Percentiles rank a stretch among this genome's conserved stretches.
These are phyloP conservation scores for Pittosporum tobira DNA, from an alignment of 129 eudicot species.

Conservation along the genomic window DNA sequence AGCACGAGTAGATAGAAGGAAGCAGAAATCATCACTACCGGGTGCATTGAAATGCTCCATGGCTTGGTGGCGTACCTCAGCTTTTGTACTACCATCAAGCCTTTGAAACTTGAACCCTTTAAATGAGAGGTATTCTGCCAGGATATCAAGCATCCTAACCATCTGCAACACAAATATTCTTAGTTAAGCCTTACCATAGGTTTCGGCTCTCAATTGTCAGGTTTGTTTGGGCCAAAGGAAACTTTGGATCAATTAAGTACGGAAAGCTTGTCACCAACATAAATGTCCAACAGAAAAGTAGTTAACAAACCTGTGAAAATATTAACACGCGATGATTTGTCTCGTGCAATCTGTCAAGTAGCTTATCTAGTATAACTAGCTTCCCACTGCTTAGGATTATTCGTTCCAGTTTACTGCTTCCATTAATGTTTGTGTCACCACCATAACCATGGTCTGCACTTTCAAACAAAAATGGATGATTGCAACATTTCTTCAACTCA, in stretches of 20 bases:
- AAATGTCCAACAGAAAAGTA: too few relatives aligned
- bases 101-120: constrained; percentile 97
- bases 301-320: constrained; percentile 89
- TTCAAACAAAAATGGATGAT: constrained; percentile 95
- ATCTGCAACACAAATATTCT: constrained; percentile 46
- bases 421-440: constrained; percentile 67
- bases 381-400: constrained; percentile 90
- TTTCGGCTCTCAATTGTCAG: not conserved
- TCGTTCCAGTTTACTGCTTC: constrained; percentile 87
- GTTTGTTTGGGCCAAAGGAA: not conserved
- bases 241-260: not conserved
- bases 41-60: constrained; percentile 99
- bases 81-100: constrained; percentile 97
- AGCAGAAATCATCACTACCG: constrained; percentile 98
- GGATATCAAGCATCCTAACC: constrained; percentile 96
- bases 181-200: too few relatives aligned
- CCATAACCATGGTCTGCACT: constrained; percentile 99
- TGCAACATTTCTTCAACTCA: constrained; percentile 98
- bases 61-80: constrained; percentile 94
- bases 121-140: constrained; percentile 81
- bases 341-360: constrained; percentile 78
- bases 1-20: constrained; percentile 99
- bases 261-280: not conserved
- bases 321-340: constrained; percentile 94
- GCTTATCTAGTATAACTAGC: constrained; percentile 90